A percentile compares a stretch with the other conserved stretches of the same genome.
Evolutionary conservation across 495 filamentous ascomycete species (phyloP).

Genomic region (Aspergillus wentii): DNA sequence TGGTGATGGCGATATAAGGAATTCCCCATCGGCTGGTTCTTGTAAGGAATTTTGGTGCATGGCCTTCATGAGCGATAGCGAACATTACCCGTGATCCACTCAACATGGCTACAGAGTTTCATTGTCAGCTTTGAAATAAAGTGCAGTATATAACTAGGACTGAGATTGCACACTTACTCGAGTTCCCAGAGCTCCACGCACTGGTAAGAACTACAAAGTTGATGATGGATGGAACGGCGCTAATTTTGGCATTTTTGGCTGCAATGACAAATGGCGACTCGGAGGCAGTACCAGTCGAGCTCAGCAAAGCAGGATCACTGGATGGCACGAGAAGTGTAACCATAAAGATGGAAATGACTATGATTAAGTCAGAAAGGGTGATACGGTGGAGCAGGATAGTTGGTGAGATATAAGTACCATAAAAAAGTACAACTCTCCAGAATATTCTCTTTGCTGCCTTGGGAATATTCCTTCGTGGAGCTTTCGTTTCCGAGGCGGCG

Average conservation of each 20-base stretch:
- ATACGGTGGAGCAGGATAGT: too few species aligned
- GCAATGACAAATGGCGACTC: conserved; percentile 55
- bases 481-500: conserved; percentile 73
- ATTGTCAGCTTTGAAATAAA: too few species aligned
- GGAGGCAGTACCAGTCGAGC: conserved; percentile 21
- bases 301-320: conserved; percentile 35
- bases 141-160: too few species aligned
- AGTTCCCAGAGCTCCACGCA: conserved; percentile 40
- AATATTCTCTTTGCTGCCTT: conserved; percentile 74
- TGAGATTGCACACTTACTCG: too few species aligned
- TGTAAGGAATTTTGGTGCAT: conserved; percentile 39
- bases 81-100: conserved; percentile 42
- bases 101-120: too few species aligned
- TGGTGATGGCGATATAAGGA: conserved; percentile 45
- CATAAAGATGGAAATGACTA: too few species aligned
- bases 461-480: conserved; percentile 68
- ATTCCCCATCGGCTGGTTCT: conserved; percentile 56
- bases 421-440: conserved; percentile 79
- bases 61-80: conserved; percentile 35
- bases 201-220: conserved; percentile 44
- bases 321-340: too few species aligned
- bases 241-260: conserved; percentile 27
- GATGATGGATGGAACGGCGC: conserved; percentile 43
- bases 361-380: too few species aligned
- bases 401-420: too few species aligned